phyloP scores from a whole-genome alignment of 2,329 filamentous ascomycete genomes.

The Biscogniauxia marginata region DNA sequence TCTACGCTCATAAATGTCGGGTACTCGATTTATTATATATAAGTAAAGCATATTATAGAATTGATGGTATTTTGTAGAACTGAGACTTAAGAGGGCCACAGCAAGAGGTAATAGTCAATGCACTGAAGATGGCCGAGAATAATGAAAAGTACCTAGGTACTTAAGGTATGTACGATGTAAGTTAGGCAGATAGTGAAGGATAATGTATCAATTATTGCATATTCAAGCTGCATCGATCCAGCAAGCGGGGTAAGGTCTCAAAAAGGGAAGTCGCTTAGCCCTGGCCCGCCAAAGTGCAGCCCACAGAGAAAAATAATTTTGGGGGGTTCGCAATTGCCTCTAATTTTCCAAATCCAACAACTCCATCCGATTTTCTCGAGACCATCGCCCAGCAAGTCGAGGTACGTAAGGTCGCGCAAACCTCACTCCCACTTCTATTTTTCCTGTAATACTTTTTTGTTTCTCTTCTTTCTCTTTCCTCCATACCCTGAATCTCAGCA shows the following conservation, averaged over 20 bases:
- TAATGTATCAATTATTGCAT: not conserved
- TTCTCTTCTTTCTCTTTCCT: not conserved
- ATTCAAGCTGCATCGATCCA: not conserved
- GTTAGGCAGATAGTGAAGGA: too few relatives aligned
- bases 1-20: too few relatives aligned
- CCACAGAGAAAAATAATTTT: constrained; percentile 33
- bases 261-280: constrained; percentile 26
- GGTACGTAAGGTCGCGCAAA: constrained; percentile 20
- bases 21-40: too few relatives aligned
- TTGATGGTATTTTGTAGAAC: too few relatives aligned
- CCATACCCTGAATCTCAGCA: not conserved
- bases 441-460: not conserved
- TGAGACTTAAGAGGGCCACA: too few relatives aligned
- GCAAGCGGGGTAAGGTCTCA: constrained; percentile 7
- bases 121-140: too few relatives aligned
- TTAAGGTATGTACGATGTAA: too few relatives aligned
- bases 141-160: not conserved
- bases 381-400: constrained; percentile 29
- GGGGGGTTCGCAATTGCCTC: constrained; percentile 19
- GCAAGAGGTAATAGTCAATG: too few relatives aligned
- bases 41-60: too few relatives aligned
- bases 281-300: constrained; percentile 23
- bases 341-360: constrained; percentile 13
- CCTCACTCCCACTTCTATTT: not conserved
- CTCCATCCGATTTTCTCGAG: constrained; percentile 18